Evolutionary conservation across 192 early-diverging fungal species (phyloP), one percentile per base, ranked within the genome.

Genomic region (Spizellomyces punctatus): DNA sequence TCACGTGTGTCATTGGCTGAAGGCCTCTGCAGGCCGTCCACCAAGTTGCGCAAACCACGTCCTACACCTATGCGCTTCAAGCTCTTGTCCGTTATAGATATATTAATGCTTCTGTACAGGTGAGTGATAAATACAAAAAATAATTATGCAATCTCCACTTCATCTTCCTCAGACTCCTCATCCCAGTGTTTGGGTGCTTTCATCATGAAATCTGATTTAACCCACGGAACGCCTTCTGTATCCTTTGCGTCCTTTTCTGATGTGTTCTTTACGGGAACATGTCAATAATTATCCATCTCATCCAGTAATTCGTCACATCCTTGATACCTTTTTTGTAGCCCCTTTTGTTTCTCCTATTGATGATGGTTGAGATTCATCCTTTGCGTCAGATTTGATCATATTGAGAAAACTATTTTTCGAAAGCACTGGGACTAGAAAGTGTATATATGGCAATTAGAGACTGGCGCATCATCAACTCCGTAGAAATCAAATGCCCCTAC

Each of bases 101-200:
- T 36, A 36, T 36, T 36, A 36, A 36, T 36, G 27, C 27, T 36
- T 36, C 27, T 36, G 27, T 36, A 36, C 27, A 36, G 27, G 27
- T 36, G 27, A 36, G 27, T 36, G 27, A 36, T 36, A 36, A 36
- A 36, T 36, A 36, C 27, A 36, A 36, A 36, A 36, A 36, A 36
- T 2, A 36, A 36, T 36, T 36, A 36, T 36, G 27, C 27, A 36
- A 36, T 36, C 27, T 54, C 72, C 27, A 52, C 67, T 19, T 59
- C 48, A 57, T 79, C 67, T 8, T 81, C 79, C 14, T 74, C 75
- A 41, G 74, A 72, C 21, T 75, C 73, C 52, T 81, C 68, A 52
- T 81, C 79, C 79, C 73, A 76, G 50, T 81, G 79, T 50, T 81
- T 81, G 17, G 73, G 73, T 8, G 75, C 73, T 44, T 64, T 77